Conservation (phyloP, 306 rosid species). For the Rosa lucieae region DNA sequence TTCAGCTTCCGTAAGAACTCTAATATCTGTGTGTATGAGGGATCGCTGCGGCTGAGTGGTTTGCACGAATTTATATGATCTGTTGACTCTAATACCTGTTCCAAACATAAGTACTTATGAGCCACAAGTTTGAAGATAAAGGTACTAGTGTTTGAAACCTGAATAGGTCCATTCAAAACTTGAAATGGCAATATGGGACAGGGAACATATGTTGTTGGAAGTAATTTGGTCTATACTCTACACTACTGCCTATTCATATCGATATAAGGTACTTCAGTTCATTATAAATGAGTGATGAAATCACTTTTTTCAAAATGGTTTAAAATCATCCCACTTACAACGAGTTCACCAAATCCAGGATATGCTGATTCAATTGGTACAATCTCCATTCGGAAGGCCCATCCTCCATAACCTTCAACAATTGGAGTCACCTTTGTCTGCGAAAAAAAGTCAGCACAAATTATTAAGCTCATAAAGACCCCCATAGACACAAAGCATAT, state of each 20-base stretch:
- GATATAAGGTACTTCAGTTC: not conserved
- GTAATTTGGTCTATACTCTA: not conserved
- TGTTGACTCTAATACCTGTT: conserved; percentile 91
- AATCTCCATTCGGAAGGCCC: conserved; percentile 94
- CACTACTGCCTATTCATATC: not conserved
- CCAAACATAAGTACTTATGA: conserved; percentile 14
- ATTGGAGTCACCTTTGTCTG: conserved; percentile 99
- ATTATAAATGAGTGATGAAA: no score
- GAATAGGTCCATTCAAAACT: not conserved
- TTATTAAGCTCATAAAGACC: conserved; percentile 34
- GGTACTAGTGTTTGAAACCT: not conserved
- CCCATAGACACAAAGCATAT: conserved; percentile 7
- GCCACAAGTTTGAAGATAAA: conserved; percentile 3
- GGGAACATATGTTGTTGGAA: not conserved
- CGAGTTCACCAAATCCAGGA: conserved; percentile 96
- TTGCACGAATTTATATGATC: conserved; percentile 97
- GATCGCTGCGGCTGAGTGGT: conserved; percentile 74
- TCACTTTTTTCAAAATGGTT: not conserved
- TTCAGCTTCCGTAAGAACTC: conserved; percentile 73
- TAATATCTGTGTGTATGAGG: conserved; percentile 76
- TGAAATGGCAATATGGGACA: not conserved
- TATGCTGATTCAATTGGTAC: conserved; percentile 97
- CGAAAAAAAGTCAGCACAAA: conserved; percentile 30
- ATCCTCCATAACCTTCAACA: conserved; percentile 99
- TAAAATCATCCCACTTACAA: conserved; percentile 58